Percentiles rank a stretch among this genome's conserved stretches.
These are phyloP conservation scores for Papiliotrema flavescens DNA, from an alignment of 1,284 basidiomycete genomes.

Conservation along the genomic window DNA sequence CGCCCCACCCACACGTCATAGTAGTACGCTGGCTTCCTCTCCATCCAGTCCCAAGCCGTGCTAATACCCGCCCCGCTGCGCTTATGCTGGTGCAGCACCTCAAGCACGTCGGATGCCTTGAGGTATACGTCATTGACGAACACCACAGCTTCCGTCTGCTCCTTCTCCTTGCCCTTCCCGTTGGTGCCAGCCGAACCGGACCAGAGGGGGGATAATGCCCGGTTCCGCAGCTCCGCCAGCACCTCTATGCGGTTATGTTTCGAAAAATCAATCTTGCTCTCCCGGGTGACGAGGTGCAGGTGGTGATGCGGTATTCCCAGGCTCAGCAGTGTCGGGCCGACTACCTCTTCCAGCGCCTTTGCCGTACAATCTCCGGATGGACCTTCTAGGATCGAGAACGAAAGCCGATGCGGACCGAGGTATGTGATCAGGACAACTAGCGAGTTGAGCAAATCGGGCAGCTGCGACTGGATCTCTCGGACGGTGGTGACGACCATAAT, in stretches of 20 bases:
- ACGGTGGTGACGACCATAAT: conserved; percentile 43
- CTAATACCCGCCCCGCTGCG: conserved; percentile 37
- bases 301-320: conserved; percentile 33
- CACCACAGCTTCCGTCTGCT: conserved; percentile 34
- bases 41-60: conserved; percentile 47
- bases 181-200: neutral
- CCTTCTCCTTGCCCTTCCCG: conserved; percentile 18
- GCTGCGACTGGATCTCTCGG: conserved; percentile 39
- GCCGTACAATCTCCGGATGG: conserved; percentile 45
- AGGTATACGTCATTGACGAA: conserved; percentile 50
- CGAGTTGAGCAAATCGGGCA: conserved; percentile 45
- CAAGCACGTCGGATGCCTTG: conserved; percentile 40
- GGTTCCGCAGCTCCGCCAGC: conserved; percentile 44
- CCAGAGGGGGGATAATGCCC: conserved; percentile 45
- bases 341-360: conserved; percentile 30
- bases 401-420: conserved; percentile 35
- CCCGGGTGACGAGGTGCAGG: conserved; percentile 32
- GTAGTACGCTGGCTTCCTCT: conserved; percentile 42
- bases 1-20: conserved; percentile 49
- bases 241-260: conserved; percentile 44
- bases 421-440: conserved; percentile 37
- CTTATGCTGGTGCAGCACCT: conserved; percentile 45
- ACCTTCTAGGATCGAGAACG: conserved; percentile 47
- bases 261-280: conserved; percentile 37
- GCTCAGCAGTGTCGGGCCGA: conserved; percentile 31